Evolutionary conservation across 2,329 filamentous ascomycete species (phyloP).

Genomic region (Trichothecium roseum): DNA sequence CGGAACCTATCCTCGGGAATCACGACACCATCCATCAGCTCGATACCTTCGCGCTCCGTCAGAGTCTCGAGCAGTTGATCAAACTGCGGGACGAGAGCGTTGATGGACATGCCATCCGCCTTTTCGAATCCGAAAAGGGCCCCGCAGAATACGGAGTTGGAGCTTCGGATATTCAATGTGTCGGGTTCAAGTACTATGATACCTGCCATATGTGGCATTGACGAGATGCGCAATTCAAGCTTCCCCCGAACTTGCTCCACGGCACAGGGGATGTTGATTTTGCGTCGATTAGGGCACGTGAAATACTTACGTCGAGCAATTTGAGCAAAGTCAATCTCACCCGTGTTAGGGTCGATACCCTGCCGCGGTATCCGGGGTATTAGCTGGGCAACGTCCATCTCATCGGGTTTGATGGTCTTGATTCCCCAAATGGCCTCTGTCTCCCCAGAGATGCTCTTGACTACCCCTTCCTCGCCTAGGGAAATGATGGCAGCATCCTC

Average conservation of each 20-base stretch:
- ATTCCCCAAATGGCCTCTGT: conserved; percentile 79
- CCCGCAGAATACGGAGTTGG: conserved; percentile 88
- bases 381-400: conserved; percentile 66
- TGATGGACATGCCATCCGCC: conserved; percentile 71
- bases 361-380: conserved; percentile 76
- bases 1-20: conserved; percentile 94
- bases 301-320: conserved; percentile 67
- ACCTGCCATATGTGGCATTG: conserved; percentile 93
- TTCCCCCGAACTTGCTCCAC: conserved; percentile 63
- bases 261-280: conserved; percentile 74
- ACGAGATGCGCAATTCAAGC: conserved; percentile 73
- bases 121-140: conserved; percentile 84
- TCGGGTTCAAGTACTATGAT: conserved; percentile 85
- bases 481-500: conserved; percentile 77
- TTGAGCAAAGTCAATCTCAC: conserved; percentile 68
- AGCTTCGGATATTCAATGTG: conserved; percentile 73
- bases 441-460: conserved; percentile 64
- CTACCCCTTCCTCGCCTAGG: conserved; percentile 66
- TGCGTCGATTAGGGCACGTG: conserved; percentile 68
- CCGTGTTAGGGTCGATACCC: conserved; percentile 57
- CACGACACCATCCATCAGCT: conserved; percentile 85
- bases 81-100: conserved; percentile 75
- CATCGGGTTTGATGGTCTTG: conserved; percentile 46
- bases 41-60: conserved; percentile 75
- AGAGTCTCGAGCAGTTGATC: conserved; percentile 73